Base-by-base conservation (phyloP, 768 basidiomycete species). In the Leucogyrophana mollusca region DNA sequence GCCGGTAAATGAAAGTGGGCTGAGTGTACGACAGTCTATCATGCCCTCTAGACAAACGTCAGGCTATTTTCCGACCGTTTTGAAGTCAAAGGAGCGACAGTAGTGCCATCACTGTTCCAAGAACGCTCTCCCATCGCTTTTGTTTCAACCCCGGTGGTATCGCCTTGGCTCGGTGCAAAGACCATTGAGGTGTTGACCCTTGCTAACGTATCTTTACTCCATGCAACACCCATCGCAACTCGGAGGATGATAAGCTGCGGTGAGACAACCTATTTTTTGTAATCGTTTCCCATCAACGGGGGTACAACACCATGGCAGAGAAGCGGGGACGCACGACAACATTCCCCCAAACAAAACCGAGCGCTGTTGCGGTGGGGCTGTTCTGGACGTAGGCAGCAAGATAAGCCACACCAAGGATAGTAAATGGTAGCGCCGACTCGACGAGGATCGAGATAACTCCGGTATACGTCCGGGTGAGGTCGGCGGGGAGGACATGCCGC, bases 401-500 rank as follows among this genome's bases (percentile, higher is more conserved):
- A 38, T 64, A 62, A 3, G 56, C 59, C 4, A 59, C 46, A 24
- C 61, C 61, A 0, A 53, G 50, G 4, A 64, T 25, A 30, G 62
- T 52, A 34, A 56, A 64, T 13, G 61, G 61, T 20, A 64, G 21
- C 43, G 60, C 49, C 0, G 56, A 64, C 47, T 62, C 61, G 27
- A 62, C 37, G 14, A 59, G 25, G 13, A 61, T 17, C 2, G 55
- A 20, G 22, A 55, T 2, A 30, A 55, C 22, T 0, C 48, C 27
- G 16, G 61, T 56, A 45, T 62, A 62, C 23, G 52, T 51, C 1
- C 13, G 17, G n/a, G 59, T 54, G 4, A 52, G 51, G 9, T 58
- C 58, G 8, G 37, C 10, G 13, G 58, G 61, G 14, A 62, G 59
- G 2, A 21, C 17, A 11, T 39, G 34, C 37, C 40, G 47, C 51